Base-by-base conservation (phyloP, 2,329 filamentous ascomycete species). In the Chaetoscypha palmicola region DNA sequence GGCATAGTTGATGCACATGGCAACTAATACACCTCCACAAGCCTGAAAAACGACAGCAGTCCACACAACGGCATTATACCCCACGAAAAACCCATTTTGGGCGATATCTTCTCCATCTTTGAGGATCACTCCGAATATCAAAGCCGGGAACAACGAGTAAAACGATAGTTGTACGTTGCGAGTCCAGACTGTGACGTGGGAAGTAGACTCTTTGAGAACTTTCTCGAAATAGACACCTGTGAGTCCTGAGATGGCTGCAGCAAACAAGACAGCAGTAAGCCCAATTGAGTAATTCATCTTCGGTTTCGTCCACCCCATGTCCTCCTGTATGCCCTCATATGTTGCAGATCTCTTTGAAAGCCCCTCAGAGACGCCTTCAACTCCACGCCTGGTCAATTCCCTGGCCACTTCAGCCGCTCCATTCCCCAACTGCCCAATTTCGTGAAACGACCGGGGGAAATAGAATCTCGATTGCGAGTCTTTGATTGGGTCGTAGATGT, bases 1-100 rank as follows among this genome's bases (percentile, higher is more conserved):
- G 4, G 85, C 81, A 60, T 88, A 86, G 50, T 83, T 86, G 63
- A 92, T 83, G 61, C 83, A 86, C 48, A 92, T 73, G 1, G 84
- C 85, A 8, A 87, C 82, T n/a, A 94, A 68, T 21, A 97, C 76
- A 19, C 91, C 92, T 23, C 90, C 90, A 26, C 82, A 67, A 1
- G 90, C 86, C 63, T 98, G 92, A 47, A 92, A 75, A 4, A 80
- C 61, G 54, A 97, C 86, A 3, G 89, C 85, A 4, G 79, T 72
- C 89, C 90, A 96, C 2, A 97, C 91, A 16, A 91, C 74, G 73
- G 79, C 84, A 62, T 94, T 96, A 67, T 97, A 98, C 2, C 92
- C 92, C 45, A 86, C 83, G 56, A 98, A 97, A 66, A 97, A 94
- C 10, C 92, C 92, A 50, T 86, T 80, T 63, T 83, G 79, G 20